These are phyloP conservation scores for Termitomyces bulborhizus DNA, from an alignment of 768 basidiomycete genomes.

Conservation along the genomic window DNA sequence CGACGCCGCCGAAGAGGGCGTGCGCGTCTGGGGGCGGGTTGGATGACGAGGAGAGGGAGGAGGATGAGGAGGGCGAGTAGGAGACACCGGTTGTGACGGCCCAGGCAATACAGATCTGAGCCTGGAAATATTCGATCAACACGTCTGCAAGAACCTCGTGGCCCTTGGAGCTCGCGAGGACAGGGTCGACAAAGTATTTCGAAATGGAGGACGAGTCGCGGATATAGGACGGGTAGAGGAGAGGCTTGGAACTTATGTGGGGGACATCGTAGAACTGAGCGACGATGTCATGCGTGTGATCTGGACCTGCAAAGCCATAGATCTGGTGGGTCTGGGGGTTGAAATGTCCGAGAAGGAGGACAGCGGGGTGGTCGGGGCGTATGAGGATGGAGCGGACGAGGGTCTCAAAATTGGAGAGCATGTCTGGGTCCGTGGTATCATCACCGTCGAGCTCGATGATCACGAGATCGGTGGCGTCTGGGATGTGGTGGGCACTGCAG, in stretches of 20 bases:
- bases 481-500: conserved; percentile 90
- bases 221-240: conserved; percentile 81
- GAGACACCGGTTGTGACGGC: conserved; percentile 59
- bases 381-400: conserved; percentile 89
- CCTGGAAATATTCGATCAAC: conserved; percentile 86
- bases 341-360: conserved; percentile 94
- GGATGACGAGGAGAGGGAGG: conserved; percentile 35
- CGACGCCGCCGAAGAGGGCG: conserved; percentile 81
- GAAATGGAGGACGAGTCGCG: conserved; percentile 55
- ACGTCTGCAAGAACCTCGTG: conserved; percentile 89
- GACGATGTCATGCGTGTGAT: conserved; percentile 83
- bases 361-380: conserved; percentile 86
- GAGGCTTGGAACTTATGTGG: conserved; percentile 80
- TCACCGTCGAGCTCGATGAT: conserved; percentile 94
- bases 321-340: conserved; percentile 74
- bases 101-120: conserved; percentile 87
- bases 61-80: conserved; percentile 44
- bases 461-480: conserved; percentile 90
- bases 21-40: conserved; percentile 30
- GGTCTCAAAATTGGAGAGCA: conserved; percentile 84
- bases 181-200: conserved; percentile 74
- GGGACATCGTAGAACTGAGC: conserved; percentile 98
- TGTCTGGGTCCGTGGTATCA: conserved; percentile 66
- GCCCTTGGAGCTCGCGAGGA: conserved; percentile 75
- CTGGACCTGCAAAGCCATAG: conserved; percentile 85